Percentiles rank a stretch among this genome's conserved stretches.
phyloP scores from a whole-genome alignment of 1,284 basidiomycete genomes.

The Neotropicomus parvogracilis region DNA sequence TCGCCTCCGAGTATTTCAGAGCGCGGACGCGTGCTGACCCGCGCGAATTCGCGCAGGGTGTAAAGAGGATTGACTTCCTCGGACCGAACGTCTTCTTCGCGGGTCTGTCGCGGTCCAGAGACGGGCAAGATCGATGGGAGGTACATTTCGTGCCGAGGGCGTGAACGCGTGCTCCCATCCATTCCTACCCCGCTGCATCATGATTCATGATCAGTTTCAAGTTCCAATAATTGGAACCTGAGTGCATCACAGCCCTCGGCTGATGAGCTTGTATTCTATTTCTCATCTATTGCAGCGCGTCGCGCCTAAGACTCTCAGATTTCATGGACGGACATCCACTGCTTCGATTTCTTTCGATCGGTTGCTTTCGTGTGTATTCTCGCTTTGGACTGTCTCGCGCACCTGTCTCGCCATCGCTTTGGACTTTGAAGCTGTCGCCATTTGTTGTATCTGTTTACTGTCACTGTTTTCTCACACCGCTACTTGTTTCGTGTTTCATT shows the following conservation, averaged over 20 bases:
- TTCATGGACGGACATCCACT: constrained; percentile 15
- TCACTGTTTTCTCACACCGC: background rate
- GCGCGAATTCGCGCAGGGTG: constrained; percentile 34
- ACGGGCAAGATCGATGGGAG: constrained; percentile 29
- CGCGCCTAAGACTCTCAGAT: constrained; percentile 8
- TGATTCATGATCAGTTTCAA: constrained; percentile 8
- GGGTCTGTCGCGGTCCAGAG: constrained; percentile 19
- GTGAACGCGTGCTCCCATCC: constrained; percentile 10
- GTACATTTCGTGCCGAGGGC: constrained; percentile 19
- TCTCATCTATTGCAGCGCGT: constrained; percentile 17
- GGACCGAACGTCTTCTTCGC: constrained; percentile 31
- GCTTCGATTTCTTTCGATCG: background rate
- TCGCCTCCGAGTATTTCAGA: constrained; percentile 30
- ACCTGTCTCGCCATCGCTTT: constrained; percentile 11
- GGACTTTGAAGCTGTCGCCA: constrained; percentile 10
- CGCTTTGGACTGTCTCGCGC: constrained; percentile 9
- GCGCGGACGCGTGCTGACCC: constrained; percentile 29
- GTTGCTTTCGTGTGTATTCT: constrained; percentile 13
- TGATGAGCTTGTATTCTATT: constrained; percentile 17
- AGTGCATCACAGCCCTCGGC: background rate
- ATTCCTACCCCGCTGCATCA: constrained; percentile 3
- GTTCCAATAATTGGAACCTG: constrained; percentile 21
- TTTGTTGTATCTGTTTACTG: constrained; percentile 19
- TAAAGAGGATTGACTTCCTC: constrained; percentile 35
- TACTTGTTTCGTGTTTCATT: background rate